phyloP scores from a whole-genome alignment of 176 grass and related monocot genomes.

The Stipa capillata region DNA sequence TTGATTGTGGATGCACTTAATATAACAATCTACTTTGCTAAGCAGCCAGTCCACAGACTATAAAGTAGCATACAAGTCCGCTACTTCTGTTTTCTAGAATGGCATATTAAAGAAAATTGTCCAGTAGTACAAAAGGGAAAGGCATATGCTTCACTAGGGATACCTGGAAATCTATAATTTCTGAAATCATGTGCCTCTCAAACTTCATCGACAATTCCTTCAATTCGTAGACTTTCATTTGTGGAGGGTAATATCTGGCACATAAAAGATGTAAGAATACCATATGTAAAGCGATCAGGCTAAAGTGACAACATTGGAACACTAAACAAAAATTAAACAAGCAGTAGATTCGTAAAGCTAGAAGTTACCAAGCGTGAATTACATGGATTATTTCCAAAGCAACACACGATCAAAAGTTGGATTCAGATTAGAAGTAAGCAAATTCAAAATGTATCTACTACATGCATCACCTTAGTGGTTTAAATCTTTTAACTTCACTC shows the following conservation, averaged over 20 bases:
- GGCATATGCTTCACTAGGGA: neutral
- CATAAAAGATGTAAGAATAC: neutral
- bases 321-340: neutral
- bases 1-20: neutral
- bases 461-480: neutral
- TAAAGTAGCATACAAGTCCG: neutral
- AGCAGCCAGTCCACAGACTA: neutral
- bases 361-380: neutral
- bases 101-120: neutral
- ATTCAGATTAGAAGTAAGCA: neutral
- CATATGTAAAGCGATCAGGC: neutral
- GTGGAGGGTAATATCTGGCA: constrained; percentile 82
- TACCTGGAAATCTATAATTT: constrained; percentile 94
- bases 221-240: constrained; percentile 89
- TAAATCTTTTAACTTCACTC: neutral
- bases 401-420: neutral
- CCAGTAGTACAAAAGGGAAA: neutral
- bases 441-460: neutral
- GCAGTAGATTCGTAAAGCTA: neutral
- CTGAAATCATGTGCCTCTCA: constrained; percentile 84
- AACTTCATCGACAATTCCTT: constrained; percentile 91
- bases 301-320: neutral
- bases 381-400: neutral
- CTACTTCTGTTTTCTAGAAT: neutral
- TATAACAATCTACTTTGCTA: neutral